Conservation (phyloP, 768 basidiomycete species). For the Rhizopogon roseolus region DNA sequence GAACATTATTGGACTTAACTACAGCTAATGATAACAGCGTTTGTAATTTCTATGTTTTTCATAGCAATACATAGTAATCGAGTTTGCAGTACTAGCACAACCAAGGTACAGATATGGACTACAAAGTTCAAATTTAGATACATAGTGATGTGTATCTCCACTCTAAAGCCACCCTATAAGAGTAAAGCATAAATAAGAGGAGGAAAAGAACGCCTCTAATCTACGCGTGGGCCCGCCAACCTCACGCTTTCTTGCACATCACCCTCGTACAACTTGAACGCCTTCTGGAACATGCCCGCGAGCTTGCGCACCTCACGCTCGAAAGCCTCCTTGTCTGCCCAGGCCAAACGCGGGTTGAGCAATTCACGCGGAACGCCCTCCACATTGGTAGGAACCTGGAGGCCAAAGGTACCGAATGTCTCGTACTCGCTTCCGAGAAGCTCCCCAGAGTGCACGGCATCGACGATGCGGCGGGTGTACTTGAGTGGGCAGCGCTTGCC, state of each 20-base stretch:
- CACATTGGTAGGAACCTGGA: conserved; percentile 77
- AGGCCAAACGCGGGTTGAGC: conserved; percentile 83
- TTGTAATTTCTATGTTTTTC: no score
- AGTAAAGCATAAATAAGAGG: not conserved
- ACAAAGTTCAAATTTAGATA: not conserved
- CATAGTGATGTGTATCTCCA: not conserved
- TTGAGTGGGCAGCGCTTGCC: conserved; percentile 96
- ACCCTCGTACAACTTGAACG: conserved; percentile 87
- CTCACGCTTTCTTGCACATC: conserved; percentile 80
- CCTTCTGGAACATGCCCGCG: conserved; percentile 90
- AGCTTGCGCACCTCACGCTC: conserved; percentile 84
- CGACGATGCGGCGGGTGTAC: conserved; percentile 93
- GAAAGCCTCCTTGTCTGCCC: conserved; percentile 88
- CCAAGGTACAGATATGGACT: not conserved
- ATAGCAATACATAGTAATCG: no score
- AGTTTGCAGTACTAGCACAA: no score
- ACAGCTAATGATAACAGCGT: no score
- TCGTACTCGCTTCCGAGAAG: conserved; percentile 86
- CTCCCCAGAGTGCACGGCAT: conserved; percentile 92
- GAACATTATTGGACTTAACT: no score
- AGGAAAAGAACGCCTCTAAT: conserved; percentile 7
- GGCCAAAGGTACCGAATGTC: conserved; percentile 77
- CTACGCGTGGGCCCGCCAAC: conserved; percentile 65
- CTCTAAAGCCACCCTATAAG: not conserved
- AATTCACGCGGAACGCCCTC: conserved; percentile 89